Conservation (phyloP, 2,329 filamentous ascomycete species). For the Arthrobotrys sinensis region DNA sequence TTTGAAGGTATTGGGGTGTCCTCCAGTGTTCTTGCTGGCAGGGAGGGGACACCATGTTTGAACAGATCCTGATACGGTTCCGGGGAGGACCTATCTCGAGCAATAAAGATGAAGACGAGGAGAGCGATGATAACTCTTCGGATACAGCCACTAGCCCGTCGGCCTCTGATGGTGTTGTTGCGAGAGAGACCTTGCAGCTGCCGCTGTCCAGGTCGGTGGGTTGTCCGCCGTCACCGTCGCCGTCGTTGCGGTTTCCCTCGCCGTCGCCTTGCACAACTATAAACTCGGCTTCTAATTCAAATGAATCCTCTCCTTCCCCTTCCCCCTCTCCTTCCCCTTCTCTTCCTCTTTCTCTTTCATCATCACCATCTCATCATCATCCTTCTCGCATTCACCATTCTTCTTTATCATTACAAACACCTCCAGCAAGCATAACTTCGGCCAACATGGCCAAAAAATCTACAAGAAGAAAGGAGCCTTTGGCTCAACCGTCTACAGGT, state of each 20-base stretch:
- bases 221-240: constrained; percentile 52
- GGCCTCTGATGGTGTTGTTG: constrained; percentile 24
- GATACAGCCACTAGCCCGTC: constrained; percentile 55
- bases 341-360: constrained; percentile 34
- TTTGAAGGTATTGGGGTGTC: constrained; percentile 4
- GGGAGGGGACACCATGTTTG: constrained; percentile 43
- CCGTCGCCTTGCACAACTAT: constrained; percentile 22
- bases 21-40: constrained; percentile 14
- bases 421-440: constrained; percentile 11
- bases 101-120: constrained; percentile 55
- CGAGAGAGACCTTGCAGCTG: constrained; percentile 49
- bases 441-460: constrained; percentile 25
- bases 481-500: constrained; percentile 34
- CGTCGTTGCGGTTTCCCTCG: constrained; percentile 52
- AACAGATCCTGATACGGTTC: constrained; percentile 61
- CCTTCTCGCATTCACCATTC: constrained; percentile 23
- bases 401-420: constrained; percentile 13
- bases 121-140: constrained; percentile 57
- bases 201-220: constrained; percentile 43
- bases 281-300: neutral
- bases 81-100: constrained; percentile 54
- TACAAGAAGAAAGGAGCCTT: constrained; percentile 16
- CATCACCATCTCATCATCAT: constrained; percentile 30
- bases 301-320: constrained; percentile 33
- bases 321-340: constrained; percentile 46